These are phyloP conservation scores for Candida namnaoensis DNA, from an alignment of 805 yeast genomes.

Conservation along the genomic window DNA sequence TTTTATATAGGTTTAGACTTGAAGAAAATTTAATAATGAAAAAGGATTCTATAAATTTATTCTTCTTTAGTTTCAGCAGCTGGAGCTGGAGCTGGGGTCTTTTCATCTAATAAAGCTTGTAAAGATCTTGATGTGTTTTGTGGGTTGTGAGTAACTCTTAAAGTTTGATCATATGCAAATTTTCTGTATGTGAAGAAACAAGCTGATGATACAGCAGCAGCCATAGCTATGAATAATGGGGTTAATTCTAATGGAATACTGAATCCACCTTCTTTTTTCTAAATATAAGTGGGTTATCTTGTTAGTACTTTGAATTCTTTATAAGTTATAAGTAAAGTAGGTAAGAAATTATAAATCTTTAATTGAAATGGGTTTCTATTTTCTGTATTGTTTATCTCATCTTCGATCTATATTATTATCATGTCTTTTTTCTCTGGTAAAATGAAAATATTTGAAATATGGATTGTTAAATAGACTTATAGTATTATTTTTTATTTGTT, in stretches of 20 bases:
- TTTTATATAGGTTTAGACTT: too few relatives aligned
- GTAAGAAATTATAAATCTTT: too few relatives aligned
- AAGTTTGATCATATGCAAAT: constrained; percentile 35
- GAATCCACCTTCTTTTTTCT: constrained; percentile 25
- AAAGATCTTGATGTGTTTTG: constrained; percentile 19
- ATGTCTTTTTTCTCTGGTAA: too few relatives aligned
- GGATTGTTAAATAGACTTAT: too few relatives aligned
- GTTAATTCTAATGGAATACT: constrained; percentile 47
- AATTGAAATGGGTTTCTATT: too few relatives aligned
- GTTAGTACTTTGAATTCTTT: constrained; percentile 5
- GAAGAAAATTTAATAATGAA: too few relatives aligned
- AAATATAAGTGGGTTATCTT: not conserved
- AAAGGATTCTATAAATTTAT: not conserved
- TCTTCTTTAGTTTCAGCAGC: constrained; percentile 1
- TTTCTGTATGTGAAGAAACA: constrained; percentile 44
- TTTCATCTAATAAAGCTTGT: constrained; percentile 16
- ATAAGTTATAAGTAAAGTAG: too few relatives aligned
- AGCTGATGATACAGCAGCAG: constrained; percentile 42
- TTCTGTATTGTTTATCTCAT: too few relatives aligned
- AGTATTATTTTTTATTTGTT: too few relatives aligned
- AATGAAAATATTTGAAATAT: too few relatives aligned
- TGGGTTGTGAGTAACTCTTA: constrained; percentile 46
- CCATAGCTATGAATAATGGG: constrained; percentile 49
- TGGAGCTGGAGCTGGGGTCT: not conserved
- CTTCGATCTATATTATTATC: too few relatives aligned